These are phyloP conservation scores for Rhododendron henanense DNA, from an alignment of 148 eudicot genomes.

Conservation along the genomic window DNA sequence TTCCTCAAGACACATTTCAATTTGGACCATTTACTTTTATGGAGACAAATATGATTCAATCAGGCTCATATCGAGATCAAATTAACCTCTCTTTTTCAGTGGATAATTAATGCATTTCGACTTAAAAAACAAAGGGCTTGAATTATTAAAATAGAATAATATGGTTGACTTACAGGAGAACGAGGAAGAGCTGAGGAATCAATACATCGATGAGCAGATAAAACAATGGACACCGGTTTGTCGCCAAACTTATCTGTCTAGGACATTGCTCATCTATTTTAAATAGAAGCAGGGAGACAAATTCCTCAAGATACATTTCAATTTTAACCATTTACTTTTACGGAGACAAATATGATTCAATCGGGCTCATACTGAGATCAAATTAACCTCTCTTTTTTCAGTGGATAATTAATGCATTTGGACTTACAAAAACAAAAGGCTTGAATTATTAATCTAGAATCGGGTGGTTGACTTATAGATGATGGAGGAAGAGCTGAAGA, in stretches of 20 bases:
- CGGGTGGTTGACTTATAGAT: not conserved
- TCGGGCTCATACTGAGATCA: not conserved
- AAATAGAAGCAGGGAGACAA: too few species aligned
- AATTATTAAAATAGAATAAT: not conserved
- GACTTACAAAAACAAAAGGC: too few species aligned
- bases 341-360: not conserved
- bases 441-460: too few species aligned
- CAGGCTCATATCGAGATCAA: too few species aligned
- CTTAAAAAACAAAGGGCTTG: not conserved
- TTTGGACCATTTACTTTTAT: too few species aligned
- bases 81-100: not conserved
- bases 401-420: too few species aligned
- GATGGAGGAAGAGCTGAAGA: not conserved
- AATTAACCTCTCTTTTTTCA: too few species aligned
- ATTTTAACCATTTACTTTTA: not conserved
- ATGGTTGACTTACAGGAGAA: not conserved
- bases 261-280: too few species aligned
- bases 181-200: not conserved
- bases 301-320: not conserved
- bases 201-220: too few species aligned
- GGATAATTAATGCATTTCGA: not conserved
- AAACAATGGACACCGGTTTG: not conserved
- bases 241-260: not conserved
- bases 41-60: too few species aligned
- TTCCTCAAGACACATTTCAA: too few species aligned